Percentiles rank a stretch among this genome's conserved stretches.
Evolutionary conservation across 139 green algal genomes (phyloP).

Genomic region (Volvox africanus): DNA sequence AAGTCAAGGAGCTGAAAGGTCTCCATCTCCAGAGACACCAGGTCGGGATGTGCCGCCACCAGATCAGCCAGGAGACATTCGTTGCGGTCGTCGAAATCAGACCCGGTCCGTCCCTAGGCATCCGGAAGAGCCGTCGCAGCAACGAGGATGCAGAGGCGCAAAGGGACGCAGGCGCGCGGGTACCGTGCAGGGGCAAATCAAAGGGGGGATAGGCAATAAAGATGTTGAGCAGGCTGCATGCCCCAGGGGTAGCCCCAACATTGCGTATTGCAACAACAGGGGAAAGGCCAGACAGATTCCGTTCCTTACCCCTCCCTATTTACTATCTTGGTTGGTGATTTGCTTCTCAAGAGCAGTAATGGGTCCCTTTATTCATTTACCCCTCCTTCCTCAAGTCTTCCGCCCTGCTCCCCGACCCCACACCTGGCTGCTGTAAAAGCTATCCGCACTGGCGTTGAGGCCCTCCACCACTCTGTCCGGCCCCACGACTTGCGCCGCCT

Average conservation of each 20-base stretch:
- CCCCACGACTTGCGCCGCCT: constrained; percentile 54
- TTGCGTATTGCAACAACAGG: too few relatives aligned
- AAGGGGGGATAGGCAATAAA: too few relatives aligned
- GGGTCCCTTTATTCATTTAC: not conserved
- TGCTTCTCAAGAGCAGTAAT: too few relatives aligned
- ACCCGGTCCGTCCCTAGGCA: constrained; percentile 56
- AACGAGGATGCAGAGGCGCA: too few relatives aligned
- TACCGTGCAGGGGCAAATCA: too few relatives aligned
- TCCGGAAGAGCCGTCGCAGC: too few relatives aligned
- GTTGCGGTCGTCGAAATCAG: constrained; percentile 76
- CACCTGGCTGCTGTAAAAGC: constrained; percentile 85
- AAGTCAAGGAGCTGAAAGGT: constrained; percentile 86
- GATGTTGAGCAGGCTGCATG: too few relatives aligned
- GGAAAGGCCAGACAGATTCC: too few relatives aligned
- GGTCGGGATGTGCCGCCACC: constrained; percentile 52
- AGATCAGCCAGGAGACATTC: constrained; percentile 65
- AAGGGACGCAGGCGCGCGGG: too few relatives aligned
- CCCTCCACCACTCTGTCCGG: constrained; percentile 64
- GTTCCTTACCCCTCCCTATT: too few relatives aligned
- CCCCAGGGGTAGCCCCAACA: too few relatives aligned
- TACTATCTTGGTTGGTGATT: too few relatives aligned
- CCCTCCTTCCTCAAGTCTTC: not conserved
- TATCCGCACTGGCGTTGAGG: constrained; percentile 82
- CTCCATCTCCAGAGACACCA: constrained; percentile 85
- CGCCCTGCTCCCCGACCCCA: not conserved